Evolutionary conservation across 2,329 filamentous ascomycete species (phyloP), one percentile per base, ranked within the genome.

Genomic region (Neonectria neomacrospora): DNA sequence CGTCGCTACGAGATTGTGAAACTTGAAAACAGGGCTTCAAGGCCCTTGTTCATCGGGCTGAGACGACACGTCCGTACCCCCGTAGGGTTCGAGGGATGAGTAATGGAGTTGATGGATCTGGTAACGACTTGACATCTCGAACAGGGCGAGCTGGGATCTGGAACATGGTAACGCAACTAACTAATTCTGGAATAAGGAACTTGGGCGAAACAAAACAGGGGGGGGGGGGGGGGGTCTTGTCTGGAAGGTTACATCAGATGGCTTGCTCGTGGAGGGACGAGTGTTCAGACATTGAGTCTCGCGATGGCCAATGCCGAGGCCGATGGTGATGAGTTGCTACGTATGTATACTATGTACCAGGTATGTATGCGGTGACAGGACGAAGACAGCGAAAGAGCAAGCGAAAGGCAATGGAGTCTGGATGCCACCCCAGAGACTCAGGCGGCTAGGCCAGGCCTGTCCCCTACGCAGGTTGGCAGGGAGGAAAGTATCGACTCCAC

Each of bases 231-330:
- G n/a, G 61, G 52, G 48, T 57, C 48, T 45, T 52, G 52, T 56
- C 53, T 64, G 61, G 54, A 62, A 54, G 48, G 60, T 63, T 63
- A 51, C 54, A 63, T 58, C 50, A 22, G 50, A 57, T 44, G 34
- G 42, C 42, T 41, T 58, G 48, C 32, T 53, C 48, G 30, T 28
- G 42, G 51, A 58, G 28, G 42, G 42, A 54, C 54, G 54, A 54
- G 54, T 45, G 54, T 30, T 44, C 14, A 22, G 23, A 42, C 20
- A 54, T 47, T 51, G 48, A 58, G 52, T 20, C 22, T 48, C 42
- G 54, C 30, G 54, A 48, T 53, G 41, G 60, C 54, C 34, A 39
- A 30, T 44, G 11, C 51, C 34, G 26, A 39, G 37, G 23, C 26
- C 12, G 34, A 55, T 55, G 44, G n/a, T 34, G 41, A 47, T 54